These are phyloP conservation scores for Diaporthe vexans DNA, from an alignment of 2,329 filamentous ascomycete species.

Conservation along the genomic window DNA sequence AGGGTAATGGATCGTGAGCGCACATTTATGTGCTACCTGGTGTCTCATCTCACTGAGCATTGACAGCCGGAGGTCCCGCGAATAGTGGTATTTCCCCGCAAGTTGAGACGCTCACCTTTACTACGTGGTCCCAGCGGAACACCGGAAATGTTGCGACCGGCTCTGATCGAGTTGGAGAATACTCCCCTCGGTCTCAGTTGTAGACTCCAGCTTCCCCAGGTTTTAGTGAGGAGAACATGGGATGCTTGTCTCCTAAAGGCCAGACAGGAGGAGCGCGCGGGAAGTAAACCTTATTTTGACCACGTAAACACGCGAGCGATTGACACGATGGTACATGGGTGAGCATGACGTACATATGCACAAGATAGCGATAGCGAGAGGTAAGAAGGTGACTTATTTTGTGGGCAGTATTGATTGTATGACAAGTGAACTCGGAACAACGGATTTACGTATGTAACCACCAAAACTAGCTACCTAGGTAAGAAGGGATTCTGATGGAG, in stretches of 20 bases:
- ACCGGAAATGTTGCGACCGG: neutral
- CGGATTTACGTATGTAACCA: neutral
- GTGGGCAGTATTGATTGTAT: neutral
- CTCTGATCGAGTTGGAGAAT: neutral
- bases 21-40: neutral
- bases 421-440: neutral
- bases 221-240: neutral
- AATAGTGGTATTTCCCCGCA: constrained; percentile 26
- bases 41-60: neutral
- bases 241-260: neutral
- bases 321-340: neutral
- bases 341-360: neutral
- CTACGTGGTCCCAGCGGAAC: neutral
- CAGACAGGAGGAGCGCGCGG: constrained; percentile 1
- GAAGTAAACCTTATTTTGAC: constrained; percentile 11
- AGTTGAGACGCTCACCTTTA: constrained; percentile 7
- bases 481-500: neutral
- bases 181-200: neutral
- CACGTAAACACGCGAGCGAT: too few relatives aligned
- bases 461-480: neutral
- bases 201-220: neutral
- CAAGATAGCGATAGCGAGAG: neutral
- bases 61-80: constrained; percentile 1
- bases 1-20: neutral
- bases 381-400: neutral